A percentile compares a stretch with the other conserved stretches of the same genome.
Evolutionary conservation across 2,329 filamentous ascomycete species (phyloP).

Genomic region (Septoria linicola): DNA sequence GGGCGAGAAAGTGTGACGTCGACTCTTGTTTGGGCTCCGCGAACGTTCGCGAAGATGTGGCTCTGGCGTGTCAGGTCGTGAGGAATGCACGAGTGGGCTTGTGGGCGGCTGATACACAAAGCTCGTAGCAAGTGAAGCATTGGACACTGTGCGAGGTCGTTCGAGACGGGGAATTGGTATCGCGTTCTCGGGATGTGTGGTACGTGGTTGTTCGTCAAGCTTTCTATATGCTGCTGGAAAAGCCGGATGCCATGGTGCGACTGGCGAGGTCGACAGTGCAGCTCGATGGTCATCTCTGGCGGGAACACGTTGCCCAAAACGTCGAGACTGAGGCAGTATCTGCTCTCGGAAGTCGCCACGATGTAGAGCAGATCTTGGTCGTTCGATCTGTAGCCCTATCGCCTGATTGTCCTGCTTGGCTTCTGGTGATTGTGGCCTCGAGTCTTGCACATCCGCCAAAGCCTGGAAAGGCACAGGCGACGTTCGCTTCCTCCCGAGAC

Average conservation of each 20-base stretch:
- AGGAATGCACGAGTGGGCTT: slow-evolving; percentile 76
- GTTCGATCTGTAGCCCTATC: slow-evolving; percentile 62
- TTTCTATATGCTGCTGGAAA: slow-evolving; percentile 44
- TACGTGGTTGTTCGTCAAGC: slow-evolving; percentile 19
- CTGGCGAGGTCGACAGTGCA: slow-evolving; percentile 52
- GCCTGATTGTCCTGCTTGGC: slow-evolving; percentile 29
- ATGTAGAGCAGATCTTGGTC: slow-evolving; percentile 72
- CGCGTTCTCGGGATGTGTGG: slow-evolving; percentile 8
- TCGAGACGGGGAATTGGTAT: slow-evolving; percentile 42
- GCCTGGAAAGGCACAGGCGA: slow-evolving; percentile 45
- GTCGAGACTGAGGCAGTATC: slow-evolving; percentile 16
- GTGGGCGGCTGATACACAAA: slow-evolving; percentile 87
- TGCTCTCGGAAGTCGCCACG: slow-evolving; percentile 60
- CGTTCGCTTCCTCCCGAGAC: slow-evolving; percentile 44
- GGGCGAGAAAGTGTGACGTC: slow-evolving; percentile 72
- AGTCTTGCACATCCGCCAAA: slow-evolving; percentile 5
- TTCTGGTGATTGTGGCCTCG: slow-evolving; percentile 27
- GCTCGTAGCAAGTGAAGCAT: slow-evolving; percentile 70
- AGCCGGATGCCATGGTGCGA: slow-evolving; percentile 56
- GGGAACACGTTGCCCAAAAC: slow-evolving; percentile 17
- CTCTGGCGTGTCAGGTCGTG: slow-evolving; percentile 36
- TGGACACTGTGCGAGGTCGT: slow-evolving; percentile 45
- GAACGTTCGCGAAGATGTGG: slow-evolving; percentile 39
- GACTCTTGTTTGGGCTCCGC: slow-evolving; percentile 50
- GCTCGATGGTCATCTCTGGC: slow-evolving; percentile 22